phyloP scores from a whole-genome alignment of 192 early-diverging fungal species.

The Hyaloraphidium curvatum region DNA sequence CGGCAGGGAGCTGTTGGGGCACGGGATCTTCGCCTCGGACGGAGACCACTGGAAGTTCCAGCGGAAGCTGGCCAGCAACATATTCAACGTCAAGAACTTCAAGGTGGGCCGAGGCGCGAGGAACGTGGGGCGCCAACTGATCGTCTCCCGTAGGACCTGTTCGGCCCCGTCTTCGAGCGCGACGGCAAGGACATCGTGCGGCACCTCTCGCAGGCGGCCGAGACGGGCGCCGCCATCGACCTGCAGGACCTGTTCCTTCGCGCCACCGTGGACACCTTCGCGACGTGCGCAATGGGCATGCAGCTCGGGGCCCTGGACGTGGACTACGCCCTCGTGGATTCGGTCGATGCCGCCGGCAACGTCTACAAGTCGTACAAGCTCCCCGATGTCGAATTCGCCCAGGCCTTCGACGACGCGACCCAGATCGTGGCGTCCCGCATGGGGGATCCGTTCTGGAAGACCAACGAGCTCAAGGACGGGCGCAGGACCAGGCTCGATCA shows the following conservation, averaged over 20 bases:
- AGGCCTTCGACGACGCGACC: background rate
- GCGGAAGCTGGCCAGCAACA: background rate
- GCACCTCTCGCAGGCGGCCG: background rate
- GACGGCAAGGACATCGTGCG: background rate
- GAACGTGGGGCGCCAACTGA: background rate
- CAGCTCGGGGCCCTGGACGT: background rate
- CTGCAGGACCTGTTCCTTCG: constrained; percentile 1
- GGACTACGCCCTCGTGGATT: too few species aligned
- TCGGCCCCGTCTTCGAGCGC: background rate
- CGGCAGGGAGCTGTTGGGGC: too few species aligned
- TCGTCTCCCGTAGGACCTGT: background rate
- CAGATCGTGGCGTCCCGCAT: too few species aligned
- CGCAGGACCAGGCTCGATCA: background rate
- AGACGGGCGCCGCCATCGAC: background rate
- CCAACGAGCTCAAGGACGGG: background rate
- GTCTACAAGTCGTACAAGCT: background rate
- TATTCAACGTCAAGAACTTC: constrained; percentile 4
- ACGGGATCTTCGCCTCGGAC: background rate
- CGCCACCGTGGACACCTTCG: background rate
- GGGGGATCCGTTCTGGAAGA: background rate
- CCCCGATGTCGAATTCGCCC: background rate
- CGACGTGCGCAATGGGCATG: background rate
- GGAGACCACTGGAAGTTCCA: constrained; percentile 3
- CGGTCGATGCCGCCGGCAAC: too few species aligned
- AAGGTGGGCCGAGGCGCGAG: background rate